Base-by-base conservation (phyloP, 2,329 filamentous ascomycete genomes). In the Fusarium annulatum region DNA sequence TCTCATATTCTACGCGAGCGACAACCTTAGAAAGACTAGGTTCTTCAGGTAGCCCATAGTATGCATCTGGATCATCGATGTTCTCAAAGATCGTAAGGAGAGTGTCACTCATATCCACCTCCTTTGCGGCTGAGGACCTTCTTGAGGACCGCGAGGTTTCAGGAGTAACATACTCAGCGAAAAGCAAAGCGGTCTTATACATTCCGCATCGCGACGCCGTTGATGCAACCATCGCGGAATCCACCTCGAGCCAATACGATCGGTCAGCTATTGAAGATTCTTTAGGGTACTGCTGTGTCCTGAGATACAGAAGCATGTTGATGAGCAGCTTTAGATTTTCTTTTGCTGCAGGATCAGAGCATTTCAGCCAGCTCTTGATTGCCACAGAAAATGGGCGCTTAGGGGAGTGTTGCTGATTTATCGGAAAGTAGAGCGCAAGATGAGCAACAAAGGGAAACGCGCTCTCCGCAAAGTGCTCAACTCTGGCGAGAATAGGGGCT, bases 61-160 rank as follows among this genome's bases (percentile, higher is more conserved):
- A 99, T 2, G 95, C 92, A 81, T 99, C 96, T 4, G 95, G 96
- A 78, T 99, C 97, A 79, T 98, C 95, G 52, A 99, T 93, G 69
- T 94, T 96, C 79, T 94, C 93, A 80, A 96, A 99, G 6, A 99
- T 95, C 2, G 89, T 86, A 49, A 97, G 87, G 18, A 98, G 85
- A 3, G 97, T 86, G 36, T 93, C 90, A 7, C 89, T 87, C 11
- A 93, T 88, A 33, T 91, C 84, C 52, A 85, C 79, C 73, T 88
- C 84, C 73, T 84, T 86, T 53, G 86, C 79, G 6, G 85, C 83
- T 5, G 92, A 94, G 14, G 93, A 92, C 56, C 93, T 89, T 66
- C 93, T 88, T 48, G 92, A 92, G 23, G 86, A 82, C 39, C 88
- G 86, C 5, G 85, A 79, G 2, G 84, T 82, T 46, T 91, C 89